These are phyloP conservation scores for Nevesoporus exiguus DNA, from an alignment of 768 basidiomycete species.

Conservation along the genomic window DNA sequence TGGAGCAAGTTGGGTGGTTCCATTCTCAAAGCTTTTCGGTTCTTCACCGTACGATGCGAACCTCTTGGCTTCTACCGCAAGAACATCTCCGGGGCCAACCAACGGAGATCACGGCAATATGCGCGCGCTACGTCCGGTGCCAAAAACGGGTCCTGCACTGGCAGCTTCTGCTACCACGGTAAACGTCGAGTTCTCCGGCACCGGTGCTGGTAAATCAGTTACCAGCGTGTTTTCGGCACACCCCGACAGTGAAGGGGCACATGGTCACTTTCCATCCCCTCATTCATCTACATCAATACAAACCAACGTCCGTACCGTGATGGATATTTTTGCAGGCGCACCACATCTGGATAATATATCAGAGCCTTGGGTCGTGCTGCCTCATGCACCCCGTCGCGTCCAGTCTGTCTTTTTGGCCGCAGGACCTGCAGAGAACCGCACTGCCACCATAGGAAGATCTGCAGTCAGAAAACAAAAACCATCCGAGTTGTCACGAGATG, in stretches of 20 bases:
- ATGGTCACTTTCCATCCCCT: constrained; percentile 11
- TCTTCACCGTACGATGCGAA: constrained; percentile 29
- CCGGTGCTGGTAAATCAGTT: constrained; percentile 56
- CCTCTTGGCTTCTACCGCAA: constrained; percentile 8
- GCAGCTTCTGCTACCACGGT: constrained; percentile 89
- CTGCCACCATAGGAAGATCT: constrained; percentile 19
- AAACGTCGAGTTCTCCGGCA: constrained; percentile 91
- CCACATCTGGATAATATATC: constrained; percentile 41
- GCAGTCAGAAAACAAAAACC: constrained; percentile 12
- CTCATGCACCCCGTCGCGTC: constrained; percentile 36
- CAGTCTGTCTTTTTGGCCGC: constrained; percentile 24
- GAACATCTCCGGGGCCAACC: constrained; percentile 28
- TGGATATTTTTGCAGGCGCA: constrained; percentile 93
- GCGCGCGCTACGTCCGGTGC: constrained; percentile 50
- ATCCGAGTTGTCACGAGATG: constrained; percentile 53
- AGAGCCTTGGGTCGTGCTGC: constrained; percentile 76
- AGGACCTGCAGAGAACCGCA: constrained; percentile 15
- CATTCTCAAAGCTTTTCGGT: constrained; percentile 78
- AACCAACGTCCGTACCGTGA: constrained; percentile 42
- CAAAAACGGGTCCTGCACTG: constrained; percentile 81
- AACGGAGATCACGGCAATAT: constrained; percentile 23
- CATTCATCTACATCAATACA: constrained; percentile 9
- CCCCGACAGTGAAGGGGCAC: constrained; percentile 18
- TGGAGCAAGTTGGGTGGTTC: constrained; percentile 73
- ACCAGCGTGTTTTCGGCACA: constrained; percentile 40